A percentile compares a stretch with the other conserved stretches of the same genome.
Conservation (phyloP, 1,284 basidiomycete species). For the Stygiomarasmius scandens region DNA sequence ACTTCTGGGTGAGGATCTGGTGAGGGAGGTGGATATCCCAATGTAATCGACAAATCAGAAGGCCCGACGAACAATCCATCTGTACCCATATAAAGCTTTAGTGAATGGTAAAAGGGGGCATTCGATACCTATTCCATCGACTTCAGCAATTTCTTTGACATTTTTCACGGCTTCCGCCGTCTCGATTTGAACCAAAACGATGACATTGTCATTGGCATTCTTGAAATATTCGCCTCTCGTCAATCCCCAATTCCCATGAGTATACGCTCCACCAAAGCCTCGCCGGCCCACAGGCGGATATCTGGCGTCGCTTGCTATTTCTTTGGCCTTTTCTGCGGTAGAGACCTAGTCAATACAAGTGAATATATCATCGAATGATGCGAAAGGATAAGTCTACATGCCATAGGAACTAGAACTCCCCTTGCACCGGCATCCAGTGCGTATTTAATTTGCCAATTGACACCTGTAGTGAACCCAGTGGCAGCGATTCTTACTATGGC, state of each 20-base stretch:
- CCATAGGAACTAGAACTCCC: slow-evolving; percentile 39
- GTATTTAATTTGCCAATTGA: slow-evolving; percentile 68
- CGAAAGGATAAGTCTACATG: background rate
- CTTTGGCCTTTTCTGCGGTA: slow-evolving; percentile 53
- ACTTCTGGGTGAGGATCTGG: slow-evolving; percentile 62
- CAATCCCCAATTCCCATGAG: slow-evolving; percentile 57
- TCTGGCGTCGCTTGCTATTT: slow-evolving; percentile 54
- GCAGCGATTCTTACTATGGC: slow-evolving; percentile 61
- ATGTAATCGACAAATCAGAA: slow-evolving; percentile 63
- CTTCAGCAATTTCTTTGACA: slow-evolving; percentile 59
- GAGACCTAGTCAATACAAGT: slow-evolving; percentile 43
- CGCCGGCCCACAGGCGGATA: slow-evolving; percentile 60
- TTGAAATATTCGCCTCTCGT: slow-evolving; percentile 51
- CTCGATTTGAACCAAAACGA: slow-evolving; percentile 71
- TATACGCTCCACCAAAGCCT: slow-evolving; percentile 66
- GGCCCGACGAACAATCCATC: slow-evolving; percentile 64
- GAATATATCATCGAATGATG: background rate
- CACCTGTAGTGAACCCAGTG: slow-evolving; percentile 54
- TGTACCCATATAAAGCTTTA: slow-evolving; percentile 6
- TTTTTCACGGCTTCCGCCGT: slow-evolving; percentile 61
- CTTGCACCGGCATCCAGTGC: slow-evolving; percentile 64
- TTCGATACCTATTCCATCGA: slow-evolving; percentile 64
- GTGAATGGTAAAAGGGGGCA: background rate
- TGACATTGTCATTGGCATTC: slow-evolving; percentile 55
- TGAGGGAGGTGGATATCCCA: slow-evolving; percentile 63